Conservation (phyloP, 2,329 filamentous ascomycete species). For the Keithomyces neogunnii region DNA sequence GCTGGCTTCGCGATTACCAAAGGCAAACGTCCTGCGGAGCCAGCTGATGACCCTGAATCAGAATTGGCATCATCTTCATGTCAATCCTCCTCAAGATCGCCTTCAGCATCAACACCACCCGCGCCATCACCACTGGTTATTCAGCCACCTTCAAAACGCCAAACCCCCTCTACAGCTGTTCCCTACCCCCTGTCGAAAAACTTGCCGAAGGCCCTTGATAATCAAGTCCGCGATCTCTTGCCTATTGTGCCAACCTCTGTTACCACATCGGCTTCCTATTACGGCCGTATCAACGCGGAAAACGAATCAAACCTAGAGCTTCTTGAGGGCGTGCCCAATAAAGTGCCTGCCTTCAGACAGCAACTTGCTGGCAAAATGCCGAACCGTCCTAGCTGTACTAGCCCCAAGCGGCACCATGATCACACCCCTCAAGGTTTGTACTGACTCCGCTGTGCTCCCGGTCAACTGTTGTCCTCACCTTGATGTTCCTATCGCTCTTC, state of each 20-base stretch:
- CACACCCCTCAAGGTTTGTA: not conserved
- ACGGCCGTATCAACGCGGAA: constrained; percentile 27
- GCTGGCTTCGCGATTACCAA: not conserved
- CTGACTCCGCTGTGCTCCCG: not conserved
- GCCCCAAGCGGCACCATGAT: not conserved
- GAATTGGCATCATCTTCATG: not conserved
- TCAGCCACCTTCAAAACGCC: constrained; percentile 1
- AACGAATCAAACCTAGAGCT: constrained; percentile 25
- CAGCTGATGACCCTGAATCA: not conserved
- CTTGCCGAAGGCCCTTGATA: not conserved
- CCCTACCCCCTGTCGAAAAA: not conserved
- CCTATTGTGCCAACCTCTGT: constrained; percentile 11
- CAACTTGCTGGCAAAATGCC: not conserved
- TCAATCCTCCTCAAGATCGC: not conserved
- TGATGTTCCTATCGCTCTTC: too few species aligned
- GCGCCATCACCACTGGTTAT: not conserved
- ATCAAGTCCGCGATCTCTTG: constrained; percentile 3
- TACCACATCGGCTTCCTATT: constrained; percentile 15
- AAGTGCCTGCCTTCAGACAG: constrained; percentile 6
- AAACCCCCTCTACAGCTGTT: not conserved
- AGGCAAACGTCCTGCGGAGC: constrained; percentile 5
- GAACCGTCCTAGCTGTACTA: not conserved
- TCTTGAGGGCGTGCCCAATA: constrained; percentile 18
- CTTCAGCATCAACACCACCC: not conserved
- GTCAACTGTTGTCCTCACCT: too few species aligned